These are phyloP conservation scores for Lasiosphaeris hirsuta DNA, from an alignment of 495 filamentous ascomycete genomes.

Conservation along the genomic window DNA sequence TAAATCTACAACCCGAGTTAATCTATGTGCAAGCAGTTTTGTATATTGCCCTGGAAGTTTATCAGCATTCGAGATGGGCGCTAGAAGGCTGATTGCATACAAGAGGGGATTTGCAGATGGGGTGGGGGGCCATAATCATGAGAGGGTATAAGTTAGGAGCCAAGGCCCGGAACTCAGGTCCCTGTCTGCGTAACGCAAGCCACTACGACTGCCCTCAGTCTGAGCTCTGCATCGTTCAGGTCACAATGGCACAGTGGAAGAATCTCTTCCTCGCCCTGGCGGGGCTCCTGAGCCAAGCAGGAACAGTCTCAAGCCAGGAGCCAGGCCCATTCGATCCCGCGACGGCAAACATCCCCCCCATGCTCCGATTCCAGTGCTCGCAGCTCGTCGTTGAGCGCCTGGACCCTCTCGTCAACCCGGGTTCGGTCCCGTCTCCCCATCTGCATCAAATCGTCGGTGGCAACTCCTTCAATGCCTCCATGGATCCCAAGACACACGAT, in stretches of 20 bases:
- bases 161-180: no score
- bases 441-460: slow-evolving; percentile 65
- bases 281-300: slow-evolving; percentile 6
- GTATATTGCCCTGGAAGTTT: slow-evolving; percentile 9
- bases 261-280: slow-evolving; percentile 6
- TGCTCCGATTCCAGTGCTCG: slow-evolving; percentile 34
- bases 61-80: slow-evolving; percentile 10
- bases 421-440: slow-evolving; percentile 20
- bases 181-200: no score
- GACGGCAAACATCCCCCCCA: slow-evolving; percentile 16
- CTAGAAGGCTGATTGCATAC: background rate
- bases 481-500: slow-evolving; percentile 42
- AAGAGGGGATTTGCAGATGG: background rate
- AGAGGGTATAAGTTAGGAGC: no score
- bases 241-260: slow-evolving; percentile 13
- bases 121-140: background rate
- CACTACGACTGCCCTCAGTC: background rate
- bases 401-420: slow-evolving; percentile 63
- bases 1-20: slow-evolving; percentile 13
- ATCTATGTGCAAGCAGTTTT: slow-evolving; percentile 5
- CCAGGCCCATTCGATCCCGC: slow-evolving; percentile 18
- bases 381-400: slow-evolving; percentile 46
- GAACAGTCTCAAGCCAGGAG: slow-evolving; percentile 10
- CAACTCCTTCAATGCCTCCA: slow-evolving; percentile 60
- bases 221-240: background rate